A percentile compares a stretch with the other conserved stretches of the same genome.
These are phyloP conservation scores for Henckelia pumila DNA, from an alignment of 257 asterid species.

Conservation along the genomic window DNA sequence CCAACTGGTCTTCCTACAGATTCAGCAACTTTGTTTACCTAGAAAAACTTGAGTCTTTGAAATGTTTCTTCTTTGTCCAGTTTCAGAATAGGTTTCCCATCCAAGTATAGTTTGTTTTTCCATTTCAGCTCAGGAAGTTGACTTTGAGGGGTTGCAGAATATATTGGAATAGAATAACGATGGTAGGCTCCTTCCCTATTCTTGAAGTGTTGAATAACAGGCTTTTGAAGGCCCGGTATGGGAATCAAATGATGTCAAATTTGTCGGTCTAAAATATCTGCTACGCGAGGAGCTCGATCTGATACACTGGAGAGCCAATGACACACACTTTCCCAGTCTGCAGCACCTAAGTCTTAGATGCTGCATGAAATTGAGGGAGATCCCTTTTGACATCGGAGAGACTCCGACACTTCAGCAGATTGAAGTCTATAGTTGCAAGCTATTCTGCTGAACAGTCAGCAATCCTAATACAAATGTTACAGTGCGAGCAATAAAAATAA, in stretches of 20 bases:
- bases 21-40: constrained; percentile 15
- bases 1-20: background rate
- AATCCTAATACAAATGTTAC: too few species aligned
- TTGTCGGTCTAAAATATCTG: background rate
- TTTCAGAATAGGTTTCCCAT: constrained; percentile 3
- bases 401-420: background rate
- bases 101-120: too few species aligned
- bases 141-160: constrained; percentile 14
- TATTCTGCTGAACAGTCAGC: too few species aligned
- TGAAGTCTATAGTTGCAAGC: too few species aligned
- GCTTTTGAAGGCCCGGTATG: constrained; percentile 9
- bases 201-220: constrained; percentile 13
- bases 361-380: too few species aligned
- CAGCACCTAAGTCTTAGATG: background rate
- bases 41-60: constrained; percentile 7
- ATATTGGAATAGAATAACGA: background rate
- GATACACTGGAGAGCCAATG: background rate
- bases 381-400: constrained; percentile 12
- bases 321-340: background rate
- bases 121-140: background rate
- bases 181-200: constrained; percentile 1
- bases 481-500: too few species aligned
- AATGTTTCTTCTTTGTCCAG: background rate
- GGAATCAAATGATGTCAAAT: constrained; percentile 13
- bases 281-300: background rate